These are phyloP conservation scores for Puccinia coronata DNA, from an alignment of 1,284 basidiomycete species.

Conservation along the genomic window DNA sequence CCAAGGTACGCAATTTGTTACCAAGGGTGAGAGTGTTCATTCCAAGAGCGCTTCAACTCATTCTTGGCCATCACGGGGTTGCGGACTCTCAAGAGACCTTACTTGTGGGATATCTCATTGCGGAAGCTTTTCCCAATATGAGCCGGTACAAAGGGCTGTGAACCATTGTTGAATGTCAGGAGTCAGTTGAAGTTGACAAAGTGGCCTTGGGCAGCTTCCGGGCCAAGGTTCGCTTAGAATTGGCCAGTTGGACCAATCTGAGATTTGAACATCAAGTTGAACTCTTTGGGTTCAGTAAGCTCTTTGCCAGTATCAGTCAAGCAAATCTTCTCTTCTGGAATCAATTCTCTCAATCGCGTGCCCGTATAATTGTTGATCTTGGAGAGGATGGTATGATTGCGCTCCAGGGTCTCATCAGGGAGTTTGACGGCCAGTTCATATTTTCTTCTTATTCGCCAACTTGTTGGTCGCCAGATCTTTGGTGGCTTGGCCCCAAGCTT, in stretches of 20 bases:
- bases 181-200: no score
- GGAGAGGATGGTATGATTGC: slow-evolving; percentile 81
- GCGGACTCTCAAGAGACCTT: no score
- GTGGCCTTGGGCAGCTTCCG: slow-evolving; percentile 99
- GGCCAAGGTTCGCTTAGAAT: slow-evolving; percentile 92
- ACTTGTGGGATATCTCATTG: slow-evolving; percentile 95
- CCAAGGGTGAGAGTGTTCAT: no score
- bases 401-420: slow-evolving; percentile 71
- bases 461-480: slow-evolving; percentile 68
- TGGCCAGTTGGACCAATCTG: slow-evolving; percentile 97
- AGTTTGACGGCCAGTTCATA: slow-evolving; percentile 72
- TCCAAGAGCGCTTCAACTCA: no score
- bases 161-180: no score
- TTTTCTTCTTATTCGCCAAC: slow-evolving; percentile 84
- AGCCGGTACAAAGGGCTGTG: no score
- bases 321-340: slow-evolving; percentile 76
- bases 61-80: no score
- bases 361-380: slow-evolving; percentile 97
- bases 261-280: slow-evolving; percentile 98
- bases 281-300: no score
- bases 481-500: slow-evolving; percentile 74
- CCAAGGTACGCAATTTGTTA: no score
- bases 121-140: no score
- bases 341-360: slow-evolving; percentile 81
- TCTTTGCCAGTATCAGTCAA: slow-evolving; percentile 93